These are phyloP conservation scores for Beauveria rudraprayagi DNA, from an alignment of 2,329 filamentous ascomycete species.

Conservation along the genomic window DNA sequence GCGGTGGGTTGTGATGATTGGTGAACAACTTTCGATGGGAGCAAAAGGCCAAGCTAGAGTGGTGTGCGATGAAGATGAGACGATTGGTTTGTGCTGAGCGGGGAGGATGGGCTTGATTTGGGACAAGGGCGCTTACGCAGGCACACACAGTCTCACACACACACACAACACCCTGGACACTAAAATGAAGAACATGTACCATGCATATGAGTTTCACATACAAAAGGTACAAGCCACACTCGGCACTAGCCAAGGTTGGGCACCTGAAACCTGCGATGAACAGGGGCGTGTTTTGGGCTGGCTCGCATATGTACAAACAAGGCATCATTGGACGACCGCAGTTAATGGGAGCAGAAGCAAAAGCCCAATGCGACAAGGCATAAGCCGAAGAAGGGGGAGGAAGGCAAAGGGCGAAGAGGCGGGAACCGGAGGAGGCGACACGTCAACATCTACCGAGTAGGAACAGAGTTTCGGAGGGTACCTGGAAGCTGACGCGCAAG, in stretches of 20 bases:
- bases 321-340: neutral
- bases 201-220: neutral
- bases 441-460: neutral
- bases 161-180: no score
- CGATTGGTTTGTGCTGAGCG: neutral
- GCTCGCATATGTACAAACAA: neutral
- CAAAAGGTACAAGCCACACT: neutral
- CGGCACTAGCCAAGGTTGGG: neutral
- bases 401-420: neutral
- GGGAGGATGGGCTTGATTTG: neutral
- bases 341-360: neutral
- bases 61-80: neutral
- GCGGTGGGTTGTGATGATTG: neutral
- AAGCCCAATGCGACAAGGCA: neutral
- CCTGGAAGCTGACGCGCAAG: no score
- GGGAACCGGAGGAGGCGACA: neutral
- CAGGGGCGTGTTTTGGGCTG: conserved; percentile 4
- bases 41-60: neutral
- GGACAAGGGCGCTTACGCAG: conserved; percentile 1
- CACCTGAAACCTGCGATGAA: neutral
- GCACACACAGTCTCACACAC: neutral
- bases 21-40: neutral
- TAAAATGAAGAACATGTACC: neutral
- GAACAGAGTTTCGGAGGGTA: neutral
- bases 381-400: neutral